phyloP scores from a whole-genome alignment of 768 basidiomycete genomes.

The Pisolithus marmoratus region DNA sequence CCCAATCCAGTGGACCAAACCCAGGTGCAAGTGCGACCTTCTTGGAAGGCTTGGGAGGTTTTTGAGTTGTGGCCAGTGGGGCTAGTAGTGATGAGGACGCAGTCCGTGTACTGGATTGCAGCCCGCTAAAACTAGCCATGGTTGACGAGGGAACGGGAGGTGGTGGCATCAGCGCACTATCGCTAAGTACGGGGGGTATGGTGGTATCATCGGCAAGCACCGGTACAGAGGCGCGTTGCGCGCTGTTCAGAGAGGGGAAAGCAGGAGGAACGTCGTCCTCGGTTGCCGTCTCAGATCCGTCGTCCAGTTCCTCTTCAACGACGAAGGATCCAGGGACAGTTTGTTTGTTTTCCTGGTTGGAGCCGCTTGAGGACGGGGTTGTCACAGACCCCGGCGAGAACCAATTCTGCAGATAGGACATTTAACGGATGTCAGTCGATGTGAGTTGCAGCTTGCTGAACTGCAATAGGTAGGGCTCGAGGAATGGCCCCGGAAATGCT shows the following conservation, averaged over 20 bases:
- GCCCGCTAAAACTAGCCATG: constrained; percentile 28
- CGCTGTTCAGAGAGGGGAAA: constrained; percentile 68
- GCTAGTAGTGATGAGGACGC: constrained; percentile 43
- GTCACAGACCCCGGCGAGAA: constrained; percentile 31
- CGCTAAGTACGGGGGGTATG: constrained; percentile 33
- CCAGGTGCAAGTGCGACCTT: constrained; percentile 93
- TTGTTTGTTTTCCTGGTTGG: background rate
- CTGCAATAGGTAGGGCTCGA: background rate
- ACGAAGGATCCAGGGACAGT: constrained; percentile 19
- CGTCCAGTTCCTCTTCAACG: constrained; percentile 27
- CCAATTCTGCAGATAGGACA: constrained; percentile 59
- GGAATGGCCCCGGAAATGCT: background rate
- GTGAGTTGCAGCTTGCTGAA: background rate
- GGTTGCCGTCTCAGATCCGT: constrained; percentile 36
- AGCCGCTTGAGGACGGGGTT: background rate
- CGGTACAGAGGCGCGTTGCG: constrained; percentile 47
- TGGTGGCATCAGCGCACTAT: constrained; percentile 49
- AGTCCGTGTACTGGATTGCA: constrained; percentile 14
- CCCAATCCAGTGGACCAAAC: constrained; percentile 92
- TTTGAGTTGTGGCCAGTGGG: constrained; percentile 59
- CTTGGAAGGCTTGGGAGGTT: constrained; percentile 52
- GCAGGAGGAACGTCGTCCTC: constrained; percentile 61
- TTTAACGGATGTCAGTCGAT: background rate
- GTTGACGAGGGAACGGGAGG: constrained; percentile 40
- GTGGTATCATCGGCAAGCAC: constrained; percentile 3